These are phyloP conservation scores for Russula ochroleuca DNA, from an alignment of 768 basidiomycete genomes.

Conservation along the genomic window DNA sequence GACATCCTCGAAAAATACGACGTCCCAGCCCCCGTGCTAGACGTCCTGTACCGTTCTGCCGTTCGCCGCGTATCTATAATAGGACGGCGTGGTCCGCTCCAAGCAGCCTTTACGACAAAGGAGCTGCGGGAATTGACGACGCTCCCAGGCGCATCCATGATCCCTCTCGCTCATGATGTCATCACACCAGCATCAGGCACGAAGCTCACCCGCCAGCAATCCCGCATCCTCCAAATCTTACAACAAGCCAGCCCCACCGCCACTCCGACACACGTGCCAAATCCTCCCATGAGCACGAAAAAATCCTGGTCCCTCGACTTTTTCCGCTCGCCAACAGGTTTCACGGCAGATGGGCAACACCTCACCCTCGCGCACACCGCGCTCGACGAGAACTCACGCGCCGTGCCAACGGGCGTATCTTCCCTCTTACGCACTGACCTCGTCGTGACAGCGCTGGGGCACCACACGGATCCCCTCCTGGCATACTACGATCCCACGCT, in stretches of 20 bases:
- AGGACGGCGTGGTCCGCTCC: conserved; percentile 79
- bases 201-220: conserved; percentile 56
- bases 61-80: conserved; percentile 80
- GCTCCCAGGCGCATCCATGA: conserved; percentile 61
- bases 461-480: conserved; percentile 59
- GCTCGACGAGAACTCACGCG: conserved; percentile 43
- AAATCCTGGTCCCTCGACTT: conserved; percentile 83
- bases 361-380: conserved; percentile 60
- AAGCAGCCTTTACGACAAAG: conserved; percentile 89
- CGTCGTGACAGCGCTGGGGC: conserved; percentile 59
- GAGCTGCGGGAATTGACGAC: conserved; percentile 81
- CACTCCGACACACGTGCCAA: conserved; percentile 29
- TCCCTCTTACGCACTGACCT: neutral
- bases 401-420: neutral
- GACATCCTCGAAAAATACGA: conserved; percentile 65
- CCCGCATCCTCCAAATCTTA: conserved; percentile 61
- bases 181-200: conserved; percentile 38
- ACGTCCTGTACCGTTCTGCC: conserved; percentile 54
- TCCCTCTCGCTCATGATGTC: conserved; percentile 50
- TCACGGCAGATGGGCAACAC: conserved; percentile 32
- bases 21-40: conserved; percentile 69
- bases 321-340: conserved; percentile 62
- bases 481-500: conserved; percentile 57
- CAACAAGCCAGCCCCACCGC: conserved; percentile 51
- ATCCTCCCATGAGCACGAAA: conserved; percentile 43